These are phyloP conservation scores for Boletus insuetus DNA, from an alignment of 768 basidiomycete species.

Conservation along the genomic window DNA sequence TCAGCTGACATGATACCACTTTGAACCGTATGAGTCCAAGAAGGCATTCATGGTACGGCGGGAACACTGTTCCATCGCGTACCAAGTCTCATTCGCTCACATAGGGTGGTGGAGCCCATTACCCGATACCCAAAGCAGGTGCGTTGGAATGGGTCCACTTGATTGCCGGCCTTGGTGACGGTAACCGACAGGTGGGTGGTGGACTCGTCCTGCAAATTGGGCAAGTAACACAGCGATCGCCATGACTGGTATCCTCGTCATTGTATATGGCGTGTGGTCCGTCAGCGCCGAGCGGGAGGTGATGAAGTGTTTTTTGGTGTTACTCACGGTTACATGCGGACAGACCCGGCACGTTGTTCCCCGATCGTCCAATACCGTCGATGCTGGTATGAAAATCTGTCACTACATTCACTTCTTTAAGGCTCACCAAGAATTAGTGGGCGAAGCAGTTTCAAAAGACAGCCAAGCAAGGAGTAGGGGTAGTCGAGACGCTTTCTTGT, in stretches of 20 bases:
- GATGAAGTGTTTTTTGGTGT: neutral
- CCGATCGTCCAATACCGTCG: constrained; percentile 73
- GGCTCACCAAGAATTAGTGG: constrained; percentile 37
- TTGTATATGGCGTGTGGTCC: constrained; percentile 67
- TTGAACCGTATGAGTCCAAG: neutral
- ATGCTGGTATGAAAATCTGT: constrained; percentile 53
- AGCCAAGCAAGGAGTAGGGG: constrained; percentile 21
- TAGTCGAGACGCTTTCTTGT: neutral
- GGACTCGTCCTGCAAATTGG: constrained; percentile 91
- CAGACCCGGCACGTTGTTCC: constrained; percentile 63
- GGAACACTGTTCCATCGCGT: neutral
- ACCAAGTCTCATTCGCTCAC: neutral
- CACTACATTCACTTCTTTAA: neutral
- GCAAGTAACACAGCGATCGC: constrained; percentile 77
- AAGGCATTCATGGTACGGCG: constrained; percentile 13
- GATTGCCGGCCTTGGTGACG: neutral
- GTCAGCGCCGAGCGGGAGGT: constrained; percentile 82
- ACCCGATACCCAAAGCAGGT: constrained; percentile 95
- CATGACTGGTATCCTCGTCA: constrained; percentile 63
- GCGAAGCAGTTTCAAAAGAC: constrained; percentile 48
- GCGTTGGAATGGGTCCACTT: constrained; percentile 10
- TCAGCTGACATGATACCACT: neutral
- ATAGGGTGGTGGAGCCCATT: constrained; percentile 81
- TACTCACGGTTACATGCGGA: constrained; percentile 3
- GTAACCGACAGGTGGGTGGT: constrained; percentile 78